A percentile compares a stretch with the other conserved stretches of the same genome.
Evolutionary conservation across 441 rosid species (phyloP).

Genomic region (Populus trichocarpa): DNA sequence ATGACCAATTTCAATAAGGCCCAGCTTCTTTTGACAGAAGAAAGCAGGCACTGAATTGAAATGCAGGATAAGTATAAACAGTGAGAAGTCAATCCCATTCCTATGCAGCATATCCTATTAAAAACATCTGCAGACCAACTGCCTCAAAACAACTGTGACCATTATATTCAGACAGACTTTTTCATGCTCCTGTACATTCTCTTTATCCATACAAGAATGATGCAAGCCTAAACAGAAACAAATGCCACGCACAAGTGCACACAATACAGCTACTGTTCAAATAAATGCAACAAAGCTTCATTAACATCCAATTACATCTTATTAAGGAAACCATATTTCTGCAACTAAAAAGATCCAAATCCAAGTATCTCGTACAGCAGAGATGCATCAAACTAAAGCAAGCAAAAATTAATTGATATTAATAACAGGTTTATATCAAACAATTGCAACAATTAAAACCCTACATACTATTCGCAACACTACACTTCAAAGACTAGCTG

Average conservation of each 20-base stretch:
- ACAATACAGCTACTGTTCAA: neutral
- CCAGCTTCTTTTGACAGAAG: neutral
- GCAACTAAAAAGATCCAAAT: neutral
- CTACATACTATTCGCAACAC: neutral
- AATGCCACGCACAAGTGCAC: neutral
- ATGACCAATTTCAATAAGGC: neutral
- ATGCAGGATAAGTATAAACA: neutral
- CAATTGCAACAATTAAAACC: neutral
- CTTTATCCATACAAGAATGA: neutral
- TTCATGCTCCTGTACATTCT: neutral
- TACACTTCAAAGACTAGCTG: neutral
- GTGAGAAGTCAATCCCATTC: neutral
- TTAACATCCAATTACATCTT: neutral
- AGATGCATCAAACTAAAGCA: neutral
- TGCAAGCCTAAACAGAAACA: neutral
- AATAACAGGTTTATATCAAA: neutral
- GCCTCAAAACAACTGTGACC: neutral
- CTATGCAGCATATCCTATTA: neutral
- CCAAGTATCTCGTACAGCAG: neutral
- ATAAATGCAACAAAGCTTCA: neutral
- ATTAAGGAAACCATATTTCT: neutral
- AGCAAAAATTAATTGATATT: neutral
- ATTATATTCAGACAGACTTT: neutral
- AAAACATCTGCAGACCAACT: neutral
- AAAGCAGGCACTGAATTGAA: neutral